Evolutionary conservation across 2,329 filamentous ascomycete species (phyloP), one percentile per base, ranked within the genome.

Genomic region (Colletotrichum ledebouriae): DNA sequence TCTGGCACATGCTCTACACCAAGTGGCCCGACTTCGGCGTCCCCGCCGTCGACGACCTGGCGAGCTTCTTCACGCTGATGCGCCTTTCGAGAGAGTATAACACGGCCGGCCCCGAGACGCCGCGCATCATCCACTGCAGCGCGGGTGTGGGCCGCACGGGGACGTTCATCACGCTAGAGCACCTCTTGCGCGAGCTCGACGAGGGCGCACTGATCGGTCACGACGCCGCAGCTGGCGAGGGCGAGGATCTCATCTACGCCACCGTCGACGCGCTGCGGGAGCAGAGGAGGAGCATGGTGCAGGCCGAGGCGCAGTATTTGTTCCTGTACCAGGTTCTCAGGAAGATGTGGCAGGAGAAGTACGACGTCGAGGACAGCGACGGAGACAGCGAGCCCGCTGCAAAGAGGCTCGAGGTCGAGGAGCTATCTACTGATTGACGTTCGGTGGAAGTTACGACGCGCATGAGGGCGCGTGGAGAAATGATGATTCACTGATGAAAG

Each of bases 141-240:
- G 96, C 96, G 7, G 96, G 96, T 44, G 95, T 99, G 13, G 96
- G 96, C 12, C 89, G 96, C 63, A 97, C 93, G 7, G 96, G 96
- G 39, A 98, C 96, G 0, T 99, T 98, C 76, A 97, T 99, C 74
- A 92, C 94, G 2, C 86, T 99, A n/a, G 96, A 98, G 79, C 94
- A 97, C 78, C 87, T 99, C 29, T 85, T 97, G 71, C 87, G 90
- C 41, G 94, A 98, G 78, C 85, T 98, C 10, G 89, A 93, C 29
- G 86, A 89, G 6, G 95, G 94, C 57, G 85, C 89, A 22, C 80
- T 97, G 57, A 83, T 87, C 70, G 76, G 82, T 25, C 81, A 80
- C 67, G 80, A 84, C 61, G 73, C 74, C 15, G 66, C 72, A 37
- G 74, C 79, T 55, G 65, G 71, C 29, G 52, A 61, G 59, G 63